Percentiles rank a stretch among this genome's conserved stretches.
phyloP scores from a whole-genome alignment of 495 filamentous ascomycete genomes.

The Hyaloscypha bicolor region DNA sequence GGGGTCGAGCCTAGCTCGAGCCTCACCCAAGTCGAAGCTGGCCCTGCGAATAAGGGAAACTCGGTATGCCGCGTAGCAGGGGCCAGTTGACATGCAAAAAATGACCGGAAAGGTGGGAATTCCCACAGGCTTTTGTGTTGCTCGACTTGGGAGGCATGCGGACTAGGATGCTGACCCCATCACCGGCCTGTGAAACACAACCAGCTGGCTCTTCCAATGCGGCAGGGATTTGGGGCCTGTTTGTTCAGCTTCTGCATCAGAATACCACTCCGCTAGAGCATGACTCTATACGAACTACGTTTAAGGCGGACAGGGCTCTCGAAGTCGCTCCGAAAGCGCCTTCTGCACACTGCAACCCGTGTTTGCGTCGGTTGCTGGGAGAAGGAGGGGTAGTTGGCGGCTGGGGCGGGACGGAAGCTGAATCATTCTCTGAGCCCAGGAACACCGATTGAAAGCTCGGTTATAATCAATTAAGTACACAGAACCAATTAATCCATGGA shows the following conservation, averaged over 20 bases:
- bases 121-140: slow-evolving; percentile 8
- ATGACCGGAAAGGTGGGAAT: neutral
- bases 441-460: neutral
- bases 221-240: neutral
- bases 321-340: neutral
- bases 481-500: neutral
- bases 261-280: neutral
- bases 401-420: neutral
- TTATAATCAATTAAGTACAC: neutral
- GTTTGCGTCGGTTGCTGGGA: neutral
- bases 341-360: neutral
- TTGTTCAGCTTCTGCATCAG: neutral
- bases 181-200: neutral
- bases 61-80: neutral
- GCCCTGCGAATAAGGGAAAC: neutral
- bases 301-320: neutral
- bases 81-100: slow-evolving; percentile 7
- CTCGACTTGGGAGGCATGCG: slow-evolving; percentile 6
- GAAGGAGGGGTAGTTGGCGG: neutral
- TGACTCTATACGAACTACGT: no score
- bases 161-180: neutral
- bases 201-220: slow-evolving; percentile 7
- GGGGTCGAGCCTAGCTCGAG: neutral
- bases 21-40: neutral
- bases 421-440: neutral